These are phyloP conservation scores for Paraphaeosphaeria sporulosa DNA, from an alignment of 2,329 filamentous ascomycete genomes.

Conservation along the genomic window DNA sequence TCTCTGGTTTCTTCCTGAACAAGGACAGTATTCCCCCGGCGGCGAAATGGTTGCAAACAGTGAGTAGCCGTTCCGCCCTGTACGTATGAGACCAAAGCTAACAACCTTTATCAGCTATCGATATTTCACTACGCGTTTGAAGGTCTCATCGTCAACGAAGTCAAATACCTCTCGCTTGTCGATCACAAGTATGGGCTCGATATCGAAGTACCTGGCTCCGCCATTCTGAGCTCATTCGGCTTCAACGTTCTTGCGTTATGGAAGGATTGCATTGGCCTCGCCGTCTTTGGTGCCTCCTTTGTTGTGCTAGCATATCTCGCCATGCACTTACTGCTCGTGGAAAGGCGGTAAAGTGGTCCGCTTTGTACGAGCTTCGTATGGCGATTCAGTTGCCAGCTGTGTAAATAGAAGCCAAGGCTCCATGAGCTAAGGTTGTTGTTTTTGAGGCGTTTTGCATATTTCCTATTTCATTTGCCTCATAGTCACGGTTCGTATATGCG, in stretches of 20 bases:
- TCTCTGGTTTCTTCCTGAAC: slow-evolving; percentile 92
- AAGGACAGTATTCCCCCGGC: slow-evolving; percentile 88
- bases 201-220: slow-evolving; percentile 93
- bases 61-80: slow-evolving; percentile 51
- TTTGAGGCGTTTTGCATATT: slow-evolving; percentile 6
- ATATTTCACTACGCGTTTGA: slow-evolving; percentile 99
- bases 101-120: slow-evolving; percentile 66
- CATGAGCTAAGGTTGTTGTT: background rate
- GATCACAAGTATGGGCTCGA: slow-evolving; percentile 97
- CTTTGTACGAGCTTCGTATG: background rate
- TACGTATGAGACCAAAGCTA: slow-evolving; percentile 8
- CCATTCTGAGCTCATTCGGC: slow-evolving; percentile 92
- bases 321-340: slow-evolving; percentile 92
- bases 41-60: slow-evolving; percentile 86
- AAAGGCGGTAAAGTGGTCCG: slow-evolving; percentile 69
- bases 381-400: background rate
- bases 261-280: slow-evolving; percentile 82
- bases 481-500: background rate
- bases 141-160: slow-evolving; percentile 95
- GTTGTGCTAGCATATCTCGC: slow-evolving; percentile 87
- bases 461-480: background rate
- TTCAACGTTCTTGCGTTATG: slow-evolving; percentile 89
- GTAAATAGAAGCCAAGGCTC: slow-evolving; percentile 4
- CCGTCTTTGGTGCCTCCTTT: slow-evolving; percentile 81
- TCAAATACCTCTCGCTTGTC: slow-evolving; percentile 84